Evolutionary conservation across 805 yeast species (phyloP), one percentile per base, ranked within the genome.

Genomic region (Candida xyloterini): DNA sequence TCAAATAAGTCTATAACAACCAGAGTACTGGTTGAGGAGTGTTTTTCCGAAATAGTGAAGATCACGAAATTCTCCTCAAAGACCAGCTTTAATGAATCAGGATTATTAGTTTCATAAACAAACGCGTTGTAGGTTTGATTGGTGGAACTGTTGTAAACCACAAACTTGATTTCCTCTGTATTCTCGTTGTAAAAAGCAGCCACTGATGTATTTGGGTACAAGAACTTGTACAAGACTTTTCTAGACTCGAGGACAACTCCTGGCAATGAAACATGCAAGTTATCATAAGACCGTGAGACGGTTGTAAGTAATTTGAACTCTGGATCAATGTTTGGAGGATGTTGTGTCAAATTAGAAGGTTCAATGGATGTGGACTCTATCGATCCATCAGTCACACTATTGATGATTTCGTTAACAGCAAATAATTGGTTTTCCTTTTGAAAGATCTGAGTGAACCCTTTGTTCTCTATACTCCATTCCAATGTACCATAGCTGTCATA

Each of bases 1-100:
- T 87, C 95, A 60, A 78, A 93, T 27, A 93, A 60, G 57, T 93
- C 97, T 52, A 87, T 66, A 3, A 84, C 88, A 11, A 73, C 78
- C 10, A 93, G 55, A 51, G 81, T 74, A 3, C 77, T 71, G n/a
- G 53, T 44, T 15, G 68, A 57, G 9, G 81, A 81, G 2, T 57
- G 57, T 1, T 56, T 53, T 40, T 80, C 72, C 54, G 71, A 76
- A 51, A 78, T 81, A 0, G 90, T 67, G 55, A 84, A 82, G 9
- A 86, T 70, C 13, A 88, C 66, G 85, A 93, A 91, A 62, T 90
- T 79, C 56, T 91, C 98, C 34, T 88, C 93, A 59, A 79, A 74
- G 1, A 79, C 68, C 20, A 87, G 52, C 15, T 71, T 63, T 21
- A 87, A 57, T 2, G 73, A 42, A 7, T 41, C 47, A 7, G 57